Conservation (phyloP, 2,329 filamentous ascomycete species). For the Fusarium tuaranense region DNA sequence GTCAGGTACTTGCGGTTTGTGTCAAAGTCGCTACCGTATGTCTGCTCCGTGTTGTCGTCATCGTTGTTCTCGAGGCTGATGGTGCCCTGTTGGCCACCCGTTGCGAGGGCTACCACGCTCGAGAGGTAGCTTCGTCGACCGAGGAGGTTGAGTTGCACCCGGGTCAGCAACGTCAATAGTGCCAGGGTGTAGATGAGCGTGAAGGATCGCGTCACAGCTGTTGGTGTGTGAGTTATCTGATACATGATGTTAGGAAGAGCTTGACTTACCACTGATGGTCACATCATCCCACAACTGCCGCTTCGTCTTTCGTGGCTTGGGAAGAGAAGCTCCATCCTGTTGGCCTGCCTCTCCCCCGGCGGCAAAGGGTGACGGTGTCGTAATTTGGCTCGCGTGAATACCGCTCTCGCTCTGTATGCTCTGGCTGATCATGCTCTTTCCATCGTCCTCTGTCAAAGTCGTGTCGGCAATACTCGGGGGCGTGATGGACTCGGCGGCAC, state of each 20-base stretch:
- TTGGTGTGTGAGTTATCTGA: constrained; percentile 20
- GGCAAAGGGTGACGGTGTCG: constrained; percentile 64
- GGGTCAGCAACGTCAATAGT: constrained; percentile 89
- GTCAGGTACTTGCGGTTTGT: constrained; percentile 95
- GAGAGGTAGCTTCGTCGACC: constrained; percentile 96
- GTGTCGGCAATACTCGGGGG: constrained; percentile 73
- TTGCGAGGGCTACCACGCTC: constrained; percentile 91
- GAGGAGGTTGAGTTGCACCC: constrained; percentile 96
- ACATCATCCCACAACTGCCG: constrained; percentile 97
- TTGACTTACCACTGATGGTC: constrained; percentile 86
- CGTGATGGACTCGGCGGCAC: constrained; percentile 65
- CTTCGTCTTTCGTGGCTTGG: constrained; percentile 79
- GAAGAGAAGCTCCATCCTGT: constrained; percentile 53
- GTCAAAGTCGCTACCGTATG: constrained; percentile 93
- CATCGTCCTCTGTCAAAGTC: constrained; percentile 86
- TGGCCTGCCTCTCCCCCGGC: constrained; percentile 49
- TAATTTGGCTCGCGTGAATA: constrained; percentile 83
- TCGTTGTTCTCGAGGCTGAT: constrained; percentile 96
- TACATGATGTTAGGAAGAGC: not conserved
- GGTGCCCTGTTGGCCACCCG: constrained; percentile 76
- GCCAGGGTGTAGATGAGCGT: constrained; percentile 92
- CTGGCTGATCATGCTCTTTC: constrained; percentile 77
- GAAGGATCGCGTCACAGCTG: constrained; percentile 90
- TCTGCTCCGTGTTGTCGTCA: constrained; percentile 84
- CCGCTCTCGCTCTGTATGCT: constrained; percentile 86